A percentile compares a stretch with the other conserved stretches of the same genome.
Evolutionary conservation across 2,329 filamentous ascomycete species (phyloP).

Genomic region (Colletotrichum sp.): DNA sequence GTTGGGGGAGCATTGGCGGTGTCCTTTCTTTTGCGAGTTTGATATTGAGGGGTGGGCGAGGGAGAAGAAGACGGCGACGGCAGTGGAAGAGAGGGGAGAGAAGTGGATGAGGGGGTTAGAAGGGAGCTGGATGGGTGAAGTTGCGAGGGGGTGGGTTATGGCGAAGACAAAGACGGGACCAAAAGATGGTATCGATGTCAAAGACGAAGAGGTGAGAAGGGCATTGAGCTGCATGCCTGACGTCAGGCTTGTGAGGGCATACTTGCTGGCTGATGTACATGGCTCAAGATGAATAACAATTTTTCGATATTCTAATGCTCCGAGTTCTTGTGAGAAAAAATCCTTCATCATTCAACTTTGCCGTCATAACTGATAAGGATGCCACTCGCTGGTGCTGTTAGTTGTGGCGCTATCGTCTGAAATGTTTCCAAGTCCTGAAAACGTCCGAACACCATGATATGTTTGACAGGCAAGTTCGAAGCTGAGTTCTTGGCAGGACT

Average conservation of each 20-base stretch:
- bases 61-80: neutral
- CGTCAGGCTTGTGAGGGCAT: slow-evolving; percentile 9
- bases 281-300: neutral
- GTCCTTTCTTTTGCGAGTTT: slow-evolving; percentile 13
- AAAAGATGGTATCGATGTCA: neutral
- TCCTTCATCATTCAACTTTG: too few relatives aligned
- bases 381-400: too few relatives aligned
- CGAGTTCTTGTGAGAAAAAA: too few relatives aligned
- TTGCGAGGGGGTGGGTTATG: slow-evolving; percentile 5
- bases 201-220: neutral
- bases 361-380: too few relatives aligned
- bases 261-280: neutral
- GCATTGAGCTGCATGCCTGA: neutral
- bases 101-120: slow-evolving; percentile 6
- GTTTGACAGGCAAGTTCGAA: neutral
- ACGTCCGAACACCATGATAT: neutral
- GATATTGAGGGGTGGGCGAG: slow-evolving; percentile 11
- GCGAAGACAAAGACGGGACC: neutral
- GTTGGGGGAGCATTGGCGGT: neutral
- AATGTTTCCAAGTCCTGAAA: fast-evolving
- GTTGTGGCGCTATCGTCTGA: too few relatives aligned
- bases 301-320: neutral
- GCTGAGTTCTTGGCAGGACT: neutral
- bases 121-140: slow-evolving; percentile 7
- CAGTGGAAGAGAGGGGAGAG: neutral